Conservation (phyloP, 257 asterid species). For the Eustoma russellianum region DNA sequence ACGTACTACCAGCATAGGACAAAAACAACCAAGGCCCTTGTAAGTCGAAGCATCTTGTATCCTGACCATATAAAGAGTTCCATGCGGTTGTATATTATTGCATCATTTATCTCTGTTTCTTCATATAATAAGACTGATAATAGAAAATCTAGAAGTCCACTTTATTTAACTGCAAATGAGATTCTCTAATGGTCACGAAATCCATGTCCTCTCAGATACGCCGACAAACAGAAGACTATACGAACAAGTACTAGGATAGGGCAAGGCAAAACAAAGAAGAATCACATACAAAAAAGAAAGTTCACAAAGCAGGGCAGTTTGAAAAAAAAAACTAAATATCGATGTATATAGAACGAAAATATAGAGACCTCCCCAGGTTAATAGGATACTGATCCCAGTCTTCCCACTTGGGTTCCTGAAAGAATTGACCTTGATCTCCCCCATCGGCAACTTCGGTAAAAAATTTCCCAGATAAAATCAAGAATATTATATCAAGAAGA, state of each 20-base stretch:
- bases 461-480: conserved; percentile 44
- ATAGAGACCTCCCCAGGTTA: conserved; percentile 69
- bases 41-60: not conserved
- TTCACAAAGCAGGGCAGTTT: not conserved
- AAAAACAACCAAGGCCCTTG: not conserved
- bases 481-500: conserved; percentile 73
- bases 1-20: not conserved
- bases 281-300: no score
- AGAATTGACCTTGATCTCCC: conserved; percentile 29
- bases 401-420: conserved; percentile 43
- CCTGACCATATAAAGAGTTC: no score
- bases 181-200: no score
- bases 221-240: no score
- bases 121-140: no score
- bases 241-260: no score
- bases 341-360: not conserved
- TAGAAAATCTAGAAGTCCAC: no score
- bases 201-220: not conserved
- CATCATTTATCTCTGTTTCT: no score
- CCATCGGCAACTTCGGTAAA: conserved; percentile 43
- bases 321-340: no score
- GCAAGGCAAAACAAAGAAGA: no score
- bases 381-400: conserved; percentile 29
- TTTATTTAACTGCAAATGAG: no score
- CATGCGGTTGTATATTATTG: no score